phyloP scores from a whole-genome alignment of 768 basidiomycete genomes.

The Mrakia gelida region DNA sequence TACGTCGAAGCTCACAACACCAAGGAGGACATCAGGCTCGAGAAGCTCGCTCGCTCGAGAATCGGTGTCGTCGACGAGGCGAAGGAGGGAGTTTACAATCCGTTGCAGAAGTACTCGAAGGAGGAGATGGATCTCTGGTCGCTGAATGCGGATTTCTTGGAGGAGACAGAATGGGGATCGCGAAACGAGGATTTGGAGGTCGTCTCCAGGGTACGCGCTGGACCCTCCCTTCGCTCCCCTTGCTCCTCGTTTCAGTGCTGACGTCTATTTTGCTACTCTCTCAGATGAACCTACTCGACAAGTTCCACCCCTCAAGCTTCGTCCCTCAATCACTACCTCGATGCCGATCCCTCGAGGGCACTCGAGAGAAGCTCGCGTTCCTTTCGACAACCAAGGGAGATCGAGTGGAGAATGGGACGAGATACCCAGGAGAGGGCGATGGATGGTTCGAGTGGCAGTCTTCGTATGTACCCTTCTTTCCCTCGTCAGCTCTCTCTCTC shows the following conservation, averaged over 20 bases:
- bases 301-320: background rate
- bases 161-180: background rate
- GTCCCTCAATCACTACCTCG: background rate
- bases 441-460: background rate
- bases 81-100: background rate
- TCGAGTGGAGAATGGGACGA: background rate
- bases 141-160: background rate
- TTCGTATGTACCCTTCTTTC: too few relatives aligned
- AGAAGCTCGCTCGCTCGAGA: background rate
- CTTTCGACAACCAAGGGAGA: background rate
- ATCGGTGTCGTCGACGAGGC: background rate
- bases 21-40: background rate
- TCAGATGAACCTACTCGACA: background rate
- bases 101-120: background rate
- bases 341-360: background rate
- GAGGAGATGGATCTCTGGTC: background rate
- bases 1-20: background rate
- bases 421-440: background rate
- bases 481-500: too few relatives aligned
- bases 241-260: background rate
- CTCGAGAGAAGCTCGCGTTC: background rate
- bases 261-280: background rate
- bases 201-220: background rate
- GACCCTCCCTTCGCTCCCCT: background rate
- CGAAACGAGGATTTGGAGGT: background rate